Percentiles rank a stretch among this genome's conserved stretches.
phyloP scores from a whole-genome alignment of 192 early-diverging fungal genomes.

The Backusella circina region DNA sequence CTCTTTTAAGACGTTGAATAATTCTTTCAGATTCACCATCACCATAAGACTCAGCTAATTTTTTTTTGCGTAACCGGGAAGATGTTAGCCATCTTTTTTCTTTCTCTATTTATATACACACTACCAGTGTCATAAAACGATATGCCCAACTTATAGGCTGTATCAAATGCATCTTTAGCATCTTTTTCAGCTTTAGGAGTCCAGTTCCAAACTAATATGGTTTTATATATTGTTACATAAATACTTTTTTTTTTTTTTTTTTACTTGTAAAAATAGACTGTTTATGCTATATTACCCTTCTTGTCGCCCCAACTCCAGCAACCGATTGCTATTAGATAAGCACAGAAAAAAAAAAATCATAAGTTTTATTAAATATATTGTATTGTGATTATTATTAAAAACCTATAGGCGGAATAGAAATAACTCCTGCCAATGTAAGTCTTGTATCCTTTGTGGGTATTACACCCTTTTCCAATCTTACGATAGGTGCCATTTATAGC shows the following conservation, averaged over 20 bases:
- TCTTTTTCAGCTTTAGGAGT: conserved; percentile 38
- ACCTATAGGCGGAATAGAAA: conserved; percentile 39
- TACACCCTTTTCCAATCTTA: conserved; percentile 3
- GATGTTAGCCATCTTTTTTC: background rate
- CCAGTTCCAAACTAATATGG: conserved; percentile 30
- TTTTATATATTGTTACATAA: background rate
- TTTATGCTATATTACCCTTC: background rate
- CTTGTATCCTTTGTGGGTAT: conserved; percentile 39
- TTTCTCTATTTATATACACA: background rate
- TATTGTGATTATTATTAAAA: background rate
- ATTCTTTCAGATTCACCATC: conserved; percentile 45
- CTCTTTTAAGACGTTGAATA: conserved; percentile 29
- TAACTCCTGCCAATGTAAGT: conserved; percentile 23
- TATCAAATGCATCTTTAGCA: conserved; percentile 38
- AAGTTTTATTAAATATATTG: background rate
- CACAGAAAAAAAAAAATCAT: background rate
- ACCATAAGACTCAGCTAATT: conserved; percentile 43
- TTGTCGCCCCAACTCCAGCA: conserved; percentile 48
- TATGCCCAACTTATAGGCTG: conserved; percentile 29
- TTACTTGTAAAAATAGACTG: background rate
- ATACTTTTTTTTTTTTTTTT: background rate
- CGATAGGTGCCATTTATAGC: background rate
- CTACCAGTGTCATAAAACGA: conserved; percentile 47
- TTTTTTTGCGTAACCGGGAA: background rate
- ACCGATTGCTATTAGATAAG: conserved; percentile 33